Evolutionary conservation across 441 rosid genomes (phyloP).

Genomic region (Francoa sonchifolia): DNA sequence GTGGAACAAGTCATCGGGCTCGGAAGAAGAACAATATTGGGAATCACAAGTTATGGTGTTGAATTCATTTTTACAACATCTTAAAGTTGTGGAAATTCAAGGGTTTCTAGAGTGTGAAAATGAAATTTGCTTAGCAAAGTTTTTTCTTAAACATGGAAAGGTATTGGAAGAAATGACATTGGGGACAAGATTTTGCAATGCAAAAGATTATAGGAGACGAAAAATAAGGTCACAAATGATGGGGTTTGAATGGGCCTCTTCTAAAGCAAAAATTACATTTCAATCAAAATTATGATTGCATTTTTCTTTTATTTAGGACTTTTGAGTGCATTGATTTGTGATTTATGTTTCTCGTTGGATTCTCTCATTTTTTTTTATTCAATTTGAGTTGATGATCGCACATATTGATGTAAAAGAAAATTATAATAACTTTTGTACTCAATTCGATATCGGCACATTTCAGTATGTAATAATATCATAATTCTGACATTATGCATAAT

Average conservation of each 20-base stretch:
- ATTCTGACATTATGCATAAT: too few relatives aligned
- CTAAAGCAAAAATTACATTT: conserved; percentile 55
- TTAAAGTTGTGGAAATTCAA: conserved; percentile 50
- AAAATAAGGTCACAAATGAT: conserved; percentile 55
- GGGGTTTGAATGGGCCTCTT: conserved; percentile 64
- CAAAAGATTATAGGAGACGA: conserved; percentile 43
- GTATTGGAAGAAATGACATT: conserved; percentile 59
- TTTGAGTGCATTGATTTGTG: too few relatives aligned
- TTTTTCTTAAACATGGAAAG: conserved; percentile 65
- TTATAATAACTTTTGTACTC: too few relatives aligned
- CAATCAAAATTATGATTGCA: too few relatives aligned
- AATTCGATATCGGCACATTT: too few relatives aligned
- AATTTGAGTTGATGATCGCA: too few relatives aligned
- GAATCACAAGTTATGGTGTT: conserved; percentile 34
- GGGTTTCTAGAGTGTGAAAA: conserved; percentile 64
- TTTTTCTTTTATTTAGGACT: neutral
- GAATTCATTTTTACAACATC: conserved; percentile 41
- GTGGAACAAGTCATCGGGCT: conserved; percentile 47
- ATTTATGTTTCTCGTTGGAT: too few relatives aligned
- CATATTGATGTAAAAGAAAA: too few relatives aligned
- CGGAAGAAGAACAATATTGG: conserved; percentile 62
- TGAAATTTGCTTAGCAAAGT: conserved; percentile 58
- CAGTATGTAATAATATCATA: too few relatives aligned
- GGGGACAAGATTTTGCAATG: conserved; percentile 29
- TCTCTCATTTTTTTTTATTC: too few relatives aligned